Evolutionary conservation across 1,284 basidiomycete genomes (phyloP), one percentile per base, ranked within the genome.

Genomic region (Apiotrichum akiyoshidainum): DNA sequence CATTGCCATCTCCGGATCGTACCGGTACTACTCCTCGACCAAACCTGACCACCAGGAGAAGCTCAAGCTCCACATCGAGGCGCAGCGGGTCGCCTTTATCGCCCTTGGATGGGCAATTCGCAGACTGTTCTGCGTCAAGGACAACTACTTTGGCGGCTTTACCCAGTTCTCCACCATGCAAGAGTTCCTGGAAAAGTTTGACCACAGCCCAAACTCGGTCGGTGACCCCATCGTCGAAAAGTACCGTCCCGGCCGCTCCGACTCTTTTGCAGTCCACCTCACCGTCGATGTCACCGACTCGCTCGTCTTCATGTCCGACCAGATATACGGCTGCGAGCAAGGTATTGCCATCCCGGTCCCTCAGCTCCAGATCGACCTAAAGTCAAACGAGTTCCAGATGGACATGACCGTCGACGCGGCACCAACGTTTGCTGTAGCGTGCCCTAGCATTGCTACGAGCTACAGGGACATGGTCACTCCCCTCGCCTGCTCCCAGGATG

Each of bases 71-170:
- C 80, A 84, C 35, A 51, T 57, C 13, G 58, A 78, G 69, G 74
- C 76, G 13, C 67, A 73, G 35, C 80, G 85, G 35, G 76, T 88
- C 22, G 79, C 83, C 6, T 88, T 87, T 77, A 89, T 88, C 69
- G 80, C 82, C 0, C 79, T 92, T 50, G 92, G 92, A 19, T 95
- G 92, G 91, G 86, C 86, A 0, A 83, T 93, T 57, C 85, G 92
- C 37, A 86, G 91, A 68, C 81, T 93, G 65, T 88, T 97, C 85
- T 85, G 88, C 48, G 70, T 95, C 54, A 85, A 88, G 55, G 91
- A 94, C 67, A 95, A 96, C 73, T 96, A 96, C 74, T 86, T 95
- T 57, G 93, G 93, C 19, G 83, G 84, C 5, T 96, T 93, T 75
- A 95, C 92, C 1, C 89, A 93, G 67, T 96, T 92, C 69, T 86